Conservation (phyloP, 1,284 basidiomycete species). For the Tausonia pullulans region DNA sequence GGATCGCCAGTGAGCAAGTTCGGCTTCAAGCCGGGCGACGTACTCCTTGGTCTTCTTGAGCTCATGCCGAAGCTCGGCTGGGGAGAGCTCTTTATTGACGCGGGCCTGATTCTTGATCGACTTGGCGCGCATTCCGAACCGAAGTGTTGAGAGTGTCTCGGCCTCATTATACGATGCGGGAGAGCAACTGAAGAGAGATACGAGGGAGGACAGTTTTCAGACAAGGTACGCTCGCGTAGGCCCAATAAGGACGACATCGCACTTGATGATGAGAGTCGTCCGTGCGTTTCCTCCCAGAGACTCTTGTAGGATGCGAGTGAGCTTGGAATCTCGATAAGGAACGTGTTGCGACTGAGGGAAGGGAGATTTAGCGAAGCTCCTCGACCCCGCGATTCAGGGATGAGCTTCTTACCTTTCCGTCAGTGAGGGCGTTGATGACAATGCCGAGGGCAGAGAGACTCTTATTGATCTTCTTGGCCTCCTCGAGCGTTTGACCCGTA, state of each 20-base stretch:
- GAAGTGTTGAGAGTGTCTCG: conserved; percentile 92
- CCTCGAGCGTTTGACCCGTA: conserved; percentile 95
- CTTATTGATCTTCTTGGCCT: conserved; percentile 99
- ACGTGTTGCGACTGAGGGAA: conserved; percentile 75
- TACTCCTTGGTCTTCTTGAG: conserved; percentile 86
- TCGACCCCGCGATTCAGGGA: neutral
- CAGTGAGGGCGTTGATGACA: conserved; percentile 98
- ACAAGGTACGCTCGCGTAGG: too few species aligned
- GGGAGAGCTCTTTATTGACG: conserved; percentile 95
- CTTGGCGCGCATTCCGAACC: conserved; percentile 98
- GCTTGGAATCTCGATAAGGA: conserved; percentile 97
- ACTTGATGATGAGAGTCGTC: conserved; percentile 95
- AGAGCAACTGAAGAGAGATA: conserved; percentile 47
- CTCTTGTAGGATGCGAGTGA: conserved; percentile 98
- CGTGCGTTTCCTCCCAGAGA: conserved; percentile 98
- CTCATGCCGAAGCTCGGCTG: conserved; percentile 84
- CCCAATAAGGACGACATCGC: too few species aligned
- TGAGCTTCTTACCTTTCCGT: conserved; percentile 61
- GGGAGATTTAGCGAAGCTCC: neutral
- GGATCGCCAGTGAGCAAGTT: conserved; percentile 79
- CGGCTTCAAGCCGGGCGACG: conserved; percentile 80
- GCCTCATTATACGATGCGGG: conserved; percentile 93
- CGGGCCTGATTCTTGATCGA: conserved; percentile 99
- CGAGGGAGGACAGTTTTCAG: too few species aligned
- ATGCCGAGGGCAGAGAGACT: conserved; percentile 93